Percentiles rank a stretch among this genome's conserved stretches.
Conservation (phyloP, 306 rosid species). For the Trifolium dubium region DNA sequence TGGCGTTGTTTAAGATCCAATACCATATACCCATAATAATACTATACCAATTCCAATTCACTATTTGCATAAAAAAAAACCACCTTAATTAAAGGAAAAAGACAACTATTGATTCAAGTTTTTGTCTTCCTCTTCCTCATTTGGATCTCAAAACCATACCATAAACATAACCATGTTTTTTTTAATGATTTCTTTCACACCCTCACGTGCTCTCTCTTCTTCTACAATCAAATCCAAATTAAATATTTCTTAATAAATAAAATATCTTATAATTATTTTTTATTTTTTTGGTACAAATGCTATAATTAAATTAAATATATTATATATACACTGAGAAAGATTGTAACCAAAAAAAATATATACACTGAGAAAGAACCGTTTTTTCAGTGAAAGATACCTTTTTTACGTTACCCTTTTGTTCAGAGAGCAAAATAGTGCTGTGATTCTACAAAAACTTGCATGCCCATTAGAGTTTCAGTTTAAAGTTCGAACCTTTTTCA, state of each 20-base stretch:
- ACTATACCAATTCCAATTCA: not conserved
- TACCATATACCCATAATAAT: not conserved
- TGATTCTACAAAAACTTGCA: slow-evolving; percentile 38
- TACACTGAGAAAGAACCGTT: slow-evolving; percentile 21
- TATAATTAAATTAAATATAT: not conserved
- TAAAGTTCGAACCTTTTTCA: not conserved
- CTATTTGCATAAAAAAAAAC: not conserved
- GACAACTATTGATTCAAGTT: not conserved
- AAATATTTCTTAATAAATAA: not conserved
- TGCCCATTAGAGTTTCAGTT: slow-evolving; percentile 34
- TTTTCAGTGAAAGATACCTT: slow-evolving; percentile 35
- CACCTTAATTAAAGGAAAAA: not conserved
- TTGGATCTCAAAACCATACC: slow-evolving; percentile 9
- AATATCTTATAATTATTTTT: too few relatives aligned
- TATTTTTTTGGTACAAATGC: too few relatives aligned
- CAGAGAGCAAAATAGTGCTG: slow-evolving; percentile 29
- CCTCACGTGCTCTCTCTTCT: slow-evolving; percentile 52
- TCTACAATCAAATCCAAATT: slow-evolving; percentile 30
- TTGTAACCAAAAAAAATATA: not conserved
- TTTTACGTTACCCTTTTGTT: slow-evolving; percentile 37
- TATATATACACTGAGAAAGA: slow-evolving; percentile 4
- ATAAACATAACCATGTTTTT: slow-evolving; percentile 11
- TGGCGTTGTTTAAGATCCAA: slow-evolving; percentile 55
- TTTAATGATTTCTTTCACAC: slow-evolving; percentile 40
- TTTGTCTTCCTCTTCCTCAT: not conserved